A percentile compares a stretch with the other conserved stretches of the same genome.
These are phyloP conservation scores for Avena insularis DNA, from an alignment of 176 grass and related monocot species.

Conservation along the genomic window DNA sequence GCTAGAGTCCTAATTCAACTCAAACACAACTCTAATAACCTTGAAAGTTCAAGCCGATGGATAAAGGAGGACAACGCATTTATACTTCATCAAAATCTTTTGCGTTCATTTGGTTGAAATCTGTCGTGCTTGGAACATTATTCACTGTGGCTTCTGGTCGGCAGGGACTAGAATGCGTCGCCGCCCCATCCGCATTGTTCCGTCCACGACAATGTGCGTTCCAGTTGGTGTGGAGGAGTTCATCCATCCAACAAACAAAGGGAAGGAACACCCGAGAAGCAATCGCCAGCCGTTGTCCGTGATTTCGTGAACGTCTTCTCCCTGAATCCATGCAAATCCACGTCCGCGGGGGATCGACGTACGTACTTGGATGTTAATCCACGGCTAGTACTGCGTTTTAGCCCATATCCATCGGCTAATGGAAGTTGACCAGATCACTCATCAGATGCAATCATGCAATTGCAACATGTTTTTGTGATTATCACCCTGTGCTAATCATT, in stretches of 20 bases:
- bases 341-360: not conserved
- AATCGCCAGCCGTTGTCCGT: not conserved
- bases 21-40: too few species aligned
- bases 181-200: not conserved
- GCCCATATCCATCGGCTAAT: conserved; percentile 8
- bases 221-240: not conserved
- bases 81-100: too few species aligned
- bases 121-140: conserved; percentile 25
- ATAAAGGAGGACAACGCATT: too few species aligned
- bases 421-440: not conserved
- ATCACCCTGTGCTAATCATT: not conserved
- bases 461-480: not conserved
- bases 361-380: not conserved
- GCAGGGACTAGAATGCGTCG: not conserved
- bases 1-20: too few species aligned
- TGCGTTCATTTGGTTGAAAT: too few species aligned
- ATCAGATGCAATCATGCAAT: not conserved
- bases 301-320: conserved; percentile 1
- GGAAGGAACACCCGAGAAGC: conserved; percentile 21
- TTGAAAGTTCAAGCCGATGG: too few species aligned
- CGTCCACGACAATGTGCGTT: not conserved
- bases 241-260: not conserved
- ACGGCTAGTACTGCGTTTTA: too few species aligned
- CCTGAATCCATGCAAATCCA: conserved; percentile 22
- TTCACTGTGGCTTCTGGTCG: not conserved